These are phyloP conservation scores for Tephrocybe sp. DNA, from an alignment of 768 basidiomycete species.

Conservation along the genomic window DNA sequence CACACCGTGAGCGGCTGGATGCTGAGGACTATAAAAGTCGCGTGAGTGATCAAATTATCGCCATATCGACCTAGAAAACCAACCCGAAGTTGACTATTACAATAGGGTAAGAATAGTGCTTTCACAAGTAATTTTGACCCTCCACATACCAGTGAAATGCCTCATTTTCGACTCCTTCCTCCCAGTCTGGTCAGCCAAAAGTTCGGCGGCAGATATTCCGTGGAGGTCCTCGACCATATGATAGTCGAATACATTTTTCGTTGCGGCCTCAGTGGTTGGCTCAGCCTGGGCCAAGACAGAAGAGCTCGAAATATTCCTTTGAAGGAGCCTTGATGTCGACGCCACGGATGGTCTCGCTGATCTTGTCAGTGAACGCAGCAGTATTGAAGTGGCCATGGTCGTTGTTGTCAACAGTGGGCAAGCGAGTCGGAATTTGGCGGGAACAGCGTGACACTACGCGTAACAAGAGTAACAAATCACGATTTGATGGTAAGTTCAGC, in stretches of 20 bases:
- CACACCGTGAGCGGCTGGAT: conserved; percentile 98
- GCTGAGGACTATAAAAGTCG: conserved; percentile 70
- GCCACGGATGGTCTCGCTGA: conserved; percentile 31
- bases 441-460: conserved; percentile 24
- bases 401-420: conserved; percentile 27
- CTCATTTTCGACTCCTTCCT: conserved; percentile 79
- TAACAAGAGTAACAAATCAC: conserved; percentile 6
- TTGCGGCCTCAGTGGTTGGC: conserved; percentile 25
- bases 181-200: conserved; percentile 69
- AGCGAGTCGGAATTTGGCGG: conserved; percentile 36
- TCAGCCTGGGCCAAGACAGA: conserved; percentile 30
- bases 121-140: neutral
- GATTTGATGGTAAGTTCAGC: no score
- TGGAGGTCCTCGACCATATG: conserved; percentile 87
- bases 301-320: conserved; percentile 39
- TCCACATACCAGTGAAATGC: conserved; percentile 84
- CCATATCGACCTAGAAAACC: conserved; percentile 29
- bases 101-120: no score
- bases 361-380: conserved; percentile 64
- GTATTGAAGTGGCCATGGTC: conserved; percentile 58
- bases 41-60: neutral
- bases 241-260: conserved; percentile 58
- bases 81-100: conserved; percentile 89
- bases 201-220: conserved; percentile 73
- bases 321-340: conserved; percentile 27